phyloP scores from a whole-genome alignment of 108 stramenopile species.

The Tribonema minus region DNA sequence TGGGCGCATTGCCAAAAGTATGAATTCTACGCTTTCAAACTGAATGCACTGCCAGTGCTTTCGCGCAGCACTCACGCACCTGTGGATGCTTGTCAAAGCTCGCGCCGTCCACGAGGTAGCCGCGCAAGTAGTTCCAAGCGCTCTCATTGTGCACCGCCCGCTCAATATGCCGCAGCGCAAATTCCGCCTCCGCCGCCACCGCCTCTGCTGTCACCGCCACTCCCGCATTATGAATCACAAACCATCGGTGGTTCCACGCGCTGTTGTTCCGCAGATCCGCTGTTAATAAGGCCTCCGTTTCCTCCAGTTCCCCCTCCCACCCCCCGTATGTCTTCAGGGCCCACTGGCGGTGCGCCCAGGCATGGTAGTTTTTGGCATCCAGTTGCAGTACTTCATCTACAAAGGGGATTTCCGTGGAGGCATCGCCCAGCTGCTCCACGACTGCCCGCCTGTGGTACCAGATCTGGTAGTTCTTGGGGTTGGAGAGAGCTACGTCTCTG shows the following conservation, averaged over 20 bases:
- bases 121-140: slow-evolving; percentile 55
- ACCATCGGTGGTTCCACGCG: slow-evolving; percentile 97
- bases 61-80: no score
- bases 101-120: slow-evolving; percentile 10
- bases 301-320: slow-evolving; percentile 66
- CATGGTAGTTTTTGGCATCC: slow-evolving; percentile 97
- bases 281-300: slow-evolving; percentile 59
- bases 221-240: slow-evolving; percentile 75
- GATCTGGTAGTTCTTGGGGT: slow-evolving; percentile 99
- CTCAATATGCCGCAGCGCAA: slow-evolving; percentile 26
- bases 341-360: slow-evolving; percentile 94
- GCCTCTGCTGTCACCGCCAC: no score
- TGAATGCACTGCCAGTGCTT: no score
- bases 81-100: no score
- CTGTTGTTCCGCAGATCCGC: slow-evolving; percentile 90
- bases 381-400: slow-evolving; percentile 67
- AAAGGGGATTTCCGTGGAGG: slow-evolving; percentile 74
- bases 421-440: slow-evolving; percentile 59
- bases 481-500: slow-evolving; percentile 68
- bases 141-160: slow-evolving; percentile 52
- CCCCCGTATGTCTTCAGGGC: slow-evolving; percentile 56
- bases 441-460: slow-evolving; percentile 90
- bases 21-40: no score
- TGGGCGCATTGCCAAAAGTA: no score
- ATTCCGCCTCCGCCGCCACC: slow-evolving; percentile 33